A percentile compares a stretch with the other conserved stretches of the same genome.
Conservation (phyloP, 441 rosid genomes). For the Eruca vesicaria region DNA sequence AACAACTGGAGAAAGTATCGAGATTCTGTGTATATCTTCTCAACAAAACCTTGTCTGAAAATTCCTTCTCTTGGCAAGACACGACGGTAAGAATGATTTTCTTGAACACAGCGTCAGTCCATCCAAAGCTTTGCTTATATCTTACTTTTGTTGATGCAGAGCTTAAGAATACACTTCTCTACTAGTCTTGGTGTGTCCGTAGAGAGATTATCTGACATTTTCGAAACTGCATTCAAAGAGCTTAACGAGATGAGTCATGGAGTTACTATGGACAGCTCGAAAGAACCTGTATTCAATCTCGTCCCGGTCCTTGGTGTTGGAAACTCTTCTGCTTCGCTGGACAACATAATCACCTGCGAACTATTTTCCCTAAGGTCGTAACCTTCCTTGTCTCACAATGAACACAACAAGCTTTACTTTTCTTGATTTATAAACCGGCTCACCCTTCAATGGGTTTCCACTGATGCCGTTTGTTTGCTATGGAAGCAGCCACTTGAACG, state of each 20-base stretch:
- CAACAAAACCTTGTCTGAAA: constrained; percentile 53
- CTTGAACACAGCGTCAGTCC: background rate
- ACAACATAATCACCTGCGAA: constrained; percentile 66
- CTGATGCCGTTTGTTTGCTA: too few relatives aligned
- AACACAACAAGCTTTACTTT: constrained; percentile 4
- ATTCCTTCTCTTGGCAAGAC: constrained; percentile 71
- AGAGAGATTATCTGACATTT: constrained; percentile 39
- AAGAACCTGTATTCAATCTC: constrained; percentile 52
- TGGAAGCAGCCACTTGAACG: too few relatives aligned
- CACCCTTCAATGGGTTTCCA: too few relatives aligned
- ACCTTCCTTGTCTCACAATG: constrained; percentile 4
- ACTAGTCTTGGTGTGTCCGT: constrained; percentile 43
- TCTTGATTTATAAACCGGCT: background rate
- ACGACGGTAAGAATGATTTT: constrained; percentile 49
- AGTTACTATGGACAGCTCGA: constrained; percentile 17
- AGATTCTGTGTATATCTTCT: constrained; percentile 78
- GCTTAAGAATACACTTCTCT: constrained; percentile 59
- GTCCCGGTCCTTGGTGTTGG: constrained; percentile 73
- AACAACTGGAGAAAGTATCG: constrained; percentile 46
- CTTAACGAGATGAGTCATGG: constrained; percentile 41
- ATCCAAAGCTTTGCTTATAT: constrained; percentile 16
- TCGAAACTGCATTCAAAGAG: constrained; percentile 43
- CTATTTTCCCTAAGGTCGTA: constrained; percentile 56
- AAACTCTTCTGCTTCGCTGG: constrained; percentile 47
- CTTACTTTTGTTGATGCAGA: constrained; percentile 42